Evolutionary conservation across 2,329 filamentous ascomycete genomes (phyloP), one percentile per base, ranked within the genome.

Genomic region (Neobulgaria alba): DNA sequence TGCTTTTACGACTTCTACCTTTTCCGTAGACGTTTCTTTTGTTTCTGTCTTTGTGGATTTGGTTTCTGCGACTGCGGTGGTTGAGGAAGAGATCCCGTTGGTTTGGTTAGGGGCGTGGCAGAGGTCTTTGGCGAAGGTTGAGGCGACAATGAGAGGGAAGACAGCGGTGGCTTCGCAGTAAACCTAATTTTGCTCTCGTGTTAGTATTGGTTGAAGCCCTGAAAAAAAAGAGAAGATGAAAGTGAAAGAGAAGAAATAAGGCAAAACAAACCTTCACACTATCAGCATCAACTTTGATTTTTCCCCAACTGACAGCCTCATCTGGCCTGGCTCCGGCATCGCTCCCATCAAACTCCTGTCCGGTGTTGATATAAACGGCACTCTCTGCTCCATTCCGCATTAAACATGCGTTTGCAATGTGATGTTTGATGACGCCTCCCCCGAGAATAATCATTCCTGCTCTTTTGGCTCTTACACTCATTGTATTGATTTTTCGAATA

Each of bases 301-400:
- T 98, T 3, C 92, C 92, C 92, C 92, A 98, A 48, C 89, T 95
- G 12, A 98, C 85, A 4, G 92, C 92, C 66, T 98, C 92, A 57
- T 98, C 92, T 3, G 92, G 92, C 41, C 92, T 72, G 3, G 92
- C 92, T 1, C 92, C 92, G 0, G 92, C 90, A 66, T 98, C 92
- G 55, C 88, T 95, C 2, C 92, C 92, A 61, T 98, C 92, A 60
- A 95, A 98, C 61, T 98, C 92, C 61, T 95, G 88, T 0, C 79
- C 92, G 1, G 92, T 98, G 64, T 98, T 98, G 63, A 98, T 87
- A 61, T 95, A 98, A 1, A 98, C 92, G 2, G 92, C 92, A 48
- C 85, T 90, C 63, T 98, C 92, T 12, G 92, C 92, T 2, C 92
- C 92, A 57, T 98, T 98, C 36, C 92, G 79, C 92, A 98, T 96